Evolutionary conservation across 345 rosid species (phyloP).

Genomic region (Moringa oleifera): DNA sequence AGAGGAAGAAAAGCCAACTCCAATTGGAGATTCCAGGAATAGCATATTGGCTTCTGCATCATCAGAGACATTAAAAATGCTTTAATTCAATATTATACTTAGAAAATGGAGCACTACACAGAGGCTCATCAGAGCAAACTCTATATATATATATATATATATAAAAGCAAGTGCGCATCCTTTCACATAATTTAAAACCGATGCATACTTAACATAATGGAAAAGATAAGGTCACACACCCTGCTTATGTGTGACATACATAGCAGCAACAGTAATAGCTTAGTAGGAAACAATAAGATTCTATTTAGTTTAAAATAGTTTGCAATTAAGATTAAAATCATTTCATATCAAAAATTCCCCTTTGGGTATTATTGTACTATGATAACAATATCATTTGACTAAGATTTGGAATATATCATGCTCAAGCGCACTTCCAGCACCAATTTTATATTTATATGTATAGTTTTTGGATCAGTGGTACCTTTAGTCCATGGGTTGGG

Average conservation of each 20-base stretch:
- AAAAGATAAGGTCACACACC: constrained; percentile 1
- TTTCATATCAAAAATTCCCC: no score
- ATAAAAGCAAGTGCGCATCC: not conserved
- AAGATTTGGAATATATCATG: no score
- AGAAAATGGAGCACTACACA: constrained; percentile 15
- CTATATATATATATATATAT: no score
- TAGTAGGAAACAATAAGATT: no score
- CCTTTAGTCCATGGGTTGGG: constrained; percentile 92
- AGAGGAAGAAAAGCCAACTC: constrained; percentile 96
- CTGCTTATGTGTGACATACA: no score
- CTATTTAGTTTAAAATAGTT: no score
- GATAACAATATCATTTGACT: no score
- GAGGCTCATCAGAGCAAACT: constrained; percentile 1
- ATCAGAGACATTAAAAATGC: constrained; percentile 19
- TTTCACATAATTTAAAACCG: not conserved
- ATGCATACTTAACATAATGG: not conserved
- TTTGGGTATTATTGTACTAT: no score
- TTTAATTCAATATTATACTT: not conserved
- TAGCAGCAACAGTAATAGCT: no score
- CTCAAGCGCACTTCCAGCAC: no score
- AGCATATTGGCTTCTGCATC: constrained; percentile 70
- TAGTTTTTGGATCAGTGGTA: constrained; percentile 6
- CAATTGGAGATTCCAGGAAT: constrained; percentile 91
- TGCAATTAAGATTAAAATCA: no score
- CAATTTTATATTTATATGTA: not conserved